Percentiles rank a stretch among this genome's conserved stretches.
These are phyloP conservation scores for Coemansia asiatica DNA, from an alignment of 192 early-diverging fungal genomes.

Conservation along the genomic window DNA sequence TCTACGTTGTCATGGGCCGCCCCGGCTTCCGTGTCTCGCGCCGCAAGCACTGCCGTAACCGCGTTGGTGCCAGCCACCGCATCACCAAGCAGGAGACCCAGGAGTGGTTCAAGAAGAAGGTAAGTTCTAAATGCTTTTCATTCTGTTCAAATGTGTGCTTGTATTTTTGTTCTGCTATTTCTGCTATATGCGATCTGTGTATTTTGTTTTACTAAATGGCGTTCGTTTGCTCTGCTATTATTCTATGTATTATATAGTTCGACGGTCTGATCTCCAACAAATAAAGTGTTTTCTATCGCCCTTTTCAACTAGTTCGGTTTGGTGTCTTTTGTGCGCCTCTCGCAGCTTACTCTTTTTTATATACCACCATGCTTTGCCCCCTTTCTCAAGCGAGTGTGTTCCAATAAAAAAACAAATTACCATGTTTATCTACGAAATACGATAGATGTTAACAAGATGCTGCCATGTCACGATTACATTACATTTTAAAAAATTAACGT, in stretches of 20 bases:
- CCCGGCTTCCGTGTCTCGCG: conserved; percentile 94
- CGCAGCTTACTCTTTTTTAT: not conserved
- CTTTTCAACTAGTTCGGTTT: not conserved
- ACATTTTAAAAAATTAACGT: not conserved
- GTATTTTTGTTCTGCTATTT: conserved; percentile 17
- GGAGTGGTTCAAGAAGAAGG: conserved; percentile 96
- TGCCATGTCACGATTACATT: not conserved
- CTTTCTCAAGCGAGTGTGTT: conserved; percentile 12
- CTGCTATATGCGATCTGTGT: not conserved
- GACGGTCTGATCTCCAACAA: conserved; percentile 86
- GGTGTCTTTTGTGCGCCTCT: not conserved
- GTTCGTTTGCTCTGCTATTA: not conserved
- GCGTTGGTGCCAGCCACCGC: conserved; percentile 87
- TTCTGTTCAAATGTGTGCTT: not conserved
- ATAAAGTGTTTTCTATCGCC: conserved; percentile 52
- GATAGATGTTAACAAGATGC: not conserved
- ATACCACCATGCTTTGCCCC: conserved; percentile 12
- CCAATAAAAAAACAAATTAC: conserved; percentile 12
- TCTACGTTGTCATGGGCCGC: conserved; percentile 98
- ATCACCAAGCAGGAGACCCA: conserved; percentile 95
- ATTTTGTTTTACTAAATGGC: not conserved
- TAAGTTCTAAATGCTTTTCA: conserved; percentile 6
- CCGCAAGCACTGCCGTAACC: conserved; percentile 82
- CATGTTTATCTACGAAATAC: conserved; percentile 1
- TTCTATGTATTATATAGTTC: conserved; percentile 55